Conservation (phyloP, 139 green algal genomes). For the Chlorella vulgaris region DNA sequence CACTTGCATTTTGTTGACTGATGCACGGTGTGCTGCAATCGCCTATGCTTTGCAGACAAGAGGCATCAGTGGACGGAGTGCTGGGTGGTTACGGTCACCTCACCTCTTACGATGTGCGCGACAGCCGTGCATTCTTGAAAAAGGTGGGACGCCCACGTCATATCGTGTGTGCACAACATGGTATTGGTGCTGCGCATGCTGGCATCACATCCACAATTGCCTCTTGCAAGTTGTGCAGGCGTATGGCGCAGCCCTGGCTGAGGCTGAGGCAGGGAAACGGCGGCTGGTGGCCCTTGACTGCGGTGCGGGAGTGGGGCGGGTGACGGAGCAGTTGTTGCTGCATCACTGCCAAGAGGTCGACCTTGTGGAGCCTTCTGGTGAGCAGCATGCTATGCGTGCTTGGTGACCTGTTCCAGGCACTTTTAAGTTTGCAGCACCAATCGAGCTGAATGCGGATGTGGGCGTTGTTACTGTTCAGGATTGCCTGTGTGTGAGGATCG, state of each 20-base stretch:
- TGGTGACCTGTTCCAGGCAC: too few species aligned
- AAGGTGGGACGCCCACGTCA: conserved; percentile 43
- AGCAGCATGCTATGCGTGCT: background rate
- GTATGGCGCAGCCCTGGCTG: conserved; percentile 53
- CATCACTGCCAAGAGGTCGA: conserved; percentile 89
- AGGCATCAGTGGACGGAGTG: conserved; percentile 75
- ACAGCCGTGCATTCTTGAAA: conserved; percentile 74
- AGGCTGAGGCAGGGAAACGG: conserved; percentile 49
- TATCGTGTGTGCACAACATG: background rate
- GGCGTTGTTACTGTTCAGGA: too few species aligned
- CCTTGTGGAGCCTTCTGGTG: conserved; percentile 79
- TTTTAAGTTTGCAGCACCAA: too few species aligned
- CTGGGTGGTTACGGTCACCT: conserved; percentile 87
- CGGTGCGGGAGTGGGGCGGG: conserved; percentile 91
- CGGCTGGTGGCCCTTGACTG: conserved; percentile 78
- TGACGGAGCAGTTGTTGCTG: conserved; percentile 87
- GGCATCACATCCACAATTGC: too few species aligned
- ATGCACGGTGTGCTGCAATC: too few species aligned
- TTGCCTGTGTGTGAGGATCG: too few species aligned
- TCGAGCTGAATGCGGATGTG: too few species aligned
- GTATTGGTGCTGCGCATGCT: background rate
- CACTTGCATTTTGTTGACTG: too few species aligned
- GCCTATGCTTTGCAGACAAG: too few species aligned
- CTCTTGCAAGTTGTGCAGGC: conserved; percentile 53
- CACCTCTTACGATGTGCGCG: conserved; percentile 73